These are phyloP conservation scores for Brachypodium distachyon DNA, from an alignment of 202 grass and related monocot genomes.

Conservation along the genomic window DNA sequence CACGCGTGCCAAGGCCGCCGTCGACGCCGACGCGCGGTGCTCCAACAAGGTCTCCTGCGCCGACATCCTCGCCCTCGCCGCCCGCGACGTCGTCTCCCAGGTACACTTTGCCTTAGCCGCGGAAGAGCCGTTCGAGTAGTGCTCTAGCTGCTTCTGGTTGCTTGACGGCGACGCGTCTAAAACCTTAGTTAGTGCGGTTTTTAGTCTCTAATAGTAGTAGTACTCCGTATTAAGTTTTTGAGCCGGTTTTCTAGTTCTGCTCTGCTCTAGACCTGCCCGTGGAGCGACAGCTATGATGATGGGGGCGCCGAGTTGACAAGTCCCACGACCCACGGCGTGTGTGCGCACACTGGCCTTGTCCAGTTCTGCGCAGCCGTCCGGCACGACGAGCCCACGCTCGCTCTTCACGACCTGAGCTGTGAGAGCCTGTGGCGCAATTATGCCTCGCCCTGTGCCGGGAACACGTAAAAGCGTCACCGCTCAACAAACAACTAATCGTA, in stretches of 20 bases:
- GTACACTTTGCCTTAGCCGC: too few species aligned
- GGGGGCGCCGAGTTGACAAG: slow-evolving; percentile 20
- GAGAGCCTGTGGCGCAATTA: not conserved
- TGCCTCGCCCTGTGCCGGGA: not conserved
- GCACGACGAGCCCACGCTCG: not conserved
- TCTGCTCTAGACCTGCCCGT: not conserved
- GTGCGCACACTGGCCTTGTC: not conserved
- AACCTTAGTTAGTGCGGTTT: not conserved
- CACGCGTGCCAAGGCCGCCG: slow-evolving; percentile 55
- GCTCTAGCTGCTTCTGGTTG: too few species aligned
- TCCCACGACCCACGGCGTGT: not conserved
- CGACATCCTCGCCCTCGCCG: slow-evolving; percentile 69
- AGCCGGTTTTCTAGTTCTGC: not conserved
- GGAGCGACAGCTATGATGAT: slow-evolving; percentile 27
- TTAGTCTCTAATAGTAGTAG: not conserved
- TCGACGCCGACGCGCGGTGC: slow-evolving; percentile 52
- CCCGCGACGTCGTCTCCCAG: slow-evolving; percentile 64
- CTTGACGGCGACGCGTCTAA: not conserved
- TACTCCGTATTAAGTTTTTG: too few species aligned
- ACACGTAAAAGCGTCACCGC: not conserved
- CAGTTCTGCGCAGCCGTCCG: not conserved
- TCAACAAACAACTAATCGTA: not conserved
- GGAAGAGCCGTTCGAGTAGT: too few species aligned
- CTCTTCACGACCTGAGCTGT: not conserved
- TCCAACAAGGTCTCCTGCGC: slow-evolving; percentile 69